Percentiles rank a stretch among this genome's conserved stretches.
phyloP scores from a whole-genome alignment of 2,329 filamentous ascomycete genomes.

The Verticillium alfalfae region DNA sequence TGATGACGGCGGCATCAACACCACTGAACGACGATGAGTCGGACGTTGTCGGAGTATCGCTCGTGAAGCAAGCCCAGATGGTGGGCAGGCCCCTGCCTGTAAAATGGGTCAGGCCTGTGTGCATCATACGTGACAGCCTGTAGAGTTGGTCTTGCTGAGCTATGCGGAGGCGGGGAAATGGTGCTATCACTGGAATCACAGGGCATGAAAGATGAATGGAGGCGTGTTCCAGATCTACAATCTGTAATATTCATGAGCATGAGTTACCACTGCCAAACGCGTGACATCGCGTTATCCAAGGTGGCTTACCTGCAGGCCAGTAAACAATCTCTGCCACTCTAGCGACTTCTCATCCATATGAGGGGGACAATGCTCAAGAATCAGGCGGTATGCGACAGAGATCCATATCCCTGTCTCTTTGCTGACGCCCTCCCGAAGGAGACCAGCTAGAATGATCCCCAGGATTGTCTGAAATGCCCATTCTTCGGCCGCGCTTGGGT shows the following conservation, averaged over 20 bases:
- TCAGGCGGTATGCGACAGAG: slow-evolving; percentile 32
- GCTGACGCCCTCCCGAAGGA: slow-evolving; percentile 34
- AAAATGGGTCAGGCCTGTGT: slow-evolving; percentile 34
- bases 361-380: slow-evolving; percentile 32
- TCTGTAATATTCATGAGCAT: slow-evolving; percentile 20
- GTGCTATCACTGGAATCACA: slow-evolving; percentile 31
- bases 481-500: slow-evolving; percentile 22
- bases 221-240: slow-evolving; percentile 37
- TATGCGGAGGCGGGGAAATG: slow-evolving; percentile 26
- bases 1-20: slow-evolving; percentile 32
- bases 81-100: slow-evolving; percentile 33
- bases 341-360: slow-evolving; percentile 27
- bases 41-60: slow-evolving; percentile 10
- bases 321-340: slow-evolving; percentile 34
- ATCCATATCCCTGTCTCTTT: slow-evolving; percentile 37
- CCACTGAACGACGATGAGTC: slow-evolving; percentile 25
- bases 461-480: slow-evolving; percentile 36
- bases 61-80: slow-evolving; percentile 34
- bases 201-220: slow-evolving; percentile 34
- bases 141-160: slow-evolving; percentile 33
- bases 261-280: neutral
- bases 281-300: fast-evolving
- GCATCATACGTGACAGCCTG: slow-evolving; percentile 36
- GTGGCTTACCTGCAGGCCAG: slow-evolving; percentile 15
- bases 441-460: slow-evolving; percentile 32